Evolutionary conservation across 1,139 yeast genomes (phyloP).

Genomic region (Saccharomyces hybrid): DNA sequence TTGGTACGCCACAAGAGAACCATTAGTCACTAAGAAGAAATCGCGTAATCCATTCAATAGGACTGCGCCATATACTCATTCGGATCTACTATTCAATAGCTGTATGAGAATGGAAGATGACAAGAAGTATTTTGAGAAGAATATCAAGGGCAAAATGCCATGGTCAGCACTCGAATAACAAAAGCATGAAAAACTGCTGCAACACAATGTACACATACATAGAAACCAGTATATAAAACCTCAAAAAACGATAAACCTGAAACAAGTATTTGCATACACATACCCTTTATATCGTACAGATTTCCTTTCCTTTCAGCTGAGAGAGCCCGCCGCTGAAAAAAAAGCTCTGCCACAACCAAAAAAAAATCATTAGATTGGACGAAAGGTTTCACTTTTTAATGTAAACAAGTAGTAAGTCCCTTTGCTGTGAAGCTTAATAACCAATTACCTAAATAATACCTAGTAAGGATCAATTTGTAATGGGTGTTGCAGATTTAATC

Average conservation of each 20-base stretch:
- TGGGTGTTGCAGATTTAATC: conserved; percentile 34
- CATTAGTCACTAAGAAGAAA: conserved; percentile 19
- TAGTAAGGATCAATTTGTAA: conserved; percentile 3
- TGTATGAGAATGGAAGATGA: conserved; percentile 16
- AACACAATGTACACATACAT: no score
- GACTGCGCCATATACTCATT: conserved; percentile 35
- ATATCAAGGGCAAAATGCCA: conserved; percentile 24
- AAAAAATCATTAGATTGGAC: background rate
- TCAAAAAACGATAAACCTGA: background rate
- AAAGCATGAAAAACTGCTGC: no score
- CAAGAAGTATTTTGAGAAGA: conserved; percentile 13
- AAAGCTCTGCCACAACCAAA: background rate
- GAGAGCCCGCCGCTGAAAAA: background rate
- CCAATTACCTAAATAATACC: background rate
- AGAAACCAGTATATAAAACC: background rate
- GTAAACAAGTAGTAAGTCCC: background rate
- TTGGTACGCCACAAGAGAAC: conserved; percentile 48
- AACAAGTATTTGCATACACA: no score
- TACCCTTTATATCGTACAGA: no score
- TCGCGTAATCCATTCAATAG: conserved; percentile 55
- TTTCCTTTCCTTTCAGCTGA: background rate
- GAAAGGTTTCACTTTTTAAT: background rate
- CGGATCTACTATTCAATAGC: no score
- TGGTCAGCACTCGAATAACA: conserved; percentile 15
- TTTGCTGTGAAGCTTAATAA: background rate